Evolutionary conservation across 257 asterid genomes (phyloP).

Genomic region (Plantago ovata): DNA sequence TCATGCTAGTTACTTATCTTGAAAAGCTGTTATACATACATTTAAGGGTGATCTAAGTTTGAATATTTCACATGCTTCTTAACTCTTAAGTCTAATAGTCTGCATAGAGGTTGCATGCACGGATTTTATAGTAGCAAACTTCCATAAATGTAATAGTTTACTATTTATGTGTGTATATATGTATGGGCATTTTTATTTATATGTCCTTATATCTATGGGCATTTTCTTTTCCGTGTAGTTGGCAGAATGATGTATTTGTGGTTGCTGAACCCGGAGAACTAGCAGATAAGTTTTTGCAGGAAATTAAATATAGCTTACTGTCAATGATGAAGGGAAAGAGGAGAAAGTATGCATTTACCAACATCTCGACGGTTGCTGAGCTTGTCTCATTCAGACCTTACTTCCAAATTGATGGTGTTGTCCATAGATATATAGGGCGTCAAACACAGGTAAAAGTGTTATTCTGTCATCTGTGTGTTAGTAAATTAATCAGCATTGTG

Average conservation of each 20-base stretch:
- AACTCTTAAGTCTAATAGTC: no score
- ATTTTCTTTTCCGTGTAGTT: constrained; percentile 40
- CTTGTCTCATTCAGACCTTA: constrained; percentile 81
- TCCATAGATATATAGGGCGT: constrained; percentile 96
- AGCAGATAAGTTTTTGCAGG: constrained; percentile 86
- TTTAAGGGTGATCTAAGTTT: background rate
- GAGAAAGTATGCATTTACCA: constrained; percentile 69
- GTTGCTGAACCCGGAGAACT: constrained; percentile 98
- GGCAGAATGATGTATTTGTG: constrained; percentile 99
- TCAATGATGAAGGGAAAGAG: constrained; percentile 73
- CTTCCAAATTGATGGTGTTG: constrained; percentile 96
- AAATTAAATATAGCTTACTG: constrained; percentile 76
- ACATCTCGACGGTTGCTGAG: constrained; percentile 73
- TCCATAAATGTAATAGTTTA: no score
- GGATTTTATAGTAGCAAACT: no score
- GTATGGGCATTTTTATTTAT: constrained; percentile 21
- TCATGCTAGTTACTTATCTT: constrained; percentile 4
- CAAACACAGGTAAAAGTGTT: constrained; percentile 70
- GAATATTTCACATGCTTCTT: no score
- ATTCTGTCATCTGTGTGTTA: constrained; percentile 1
- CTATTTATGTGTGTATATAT: background rate
- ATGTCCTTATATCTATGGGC: constrained; percentile 20
- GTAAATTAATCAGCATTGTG: constrained; percentile 6
- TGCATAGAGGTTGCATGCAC: no score
- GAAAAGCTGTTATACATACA: background rate